phyloP scores from a whole-genome alignment of 1,284 basidiomycete genomes.

The Uromyces viciae-fabae region DNA sequence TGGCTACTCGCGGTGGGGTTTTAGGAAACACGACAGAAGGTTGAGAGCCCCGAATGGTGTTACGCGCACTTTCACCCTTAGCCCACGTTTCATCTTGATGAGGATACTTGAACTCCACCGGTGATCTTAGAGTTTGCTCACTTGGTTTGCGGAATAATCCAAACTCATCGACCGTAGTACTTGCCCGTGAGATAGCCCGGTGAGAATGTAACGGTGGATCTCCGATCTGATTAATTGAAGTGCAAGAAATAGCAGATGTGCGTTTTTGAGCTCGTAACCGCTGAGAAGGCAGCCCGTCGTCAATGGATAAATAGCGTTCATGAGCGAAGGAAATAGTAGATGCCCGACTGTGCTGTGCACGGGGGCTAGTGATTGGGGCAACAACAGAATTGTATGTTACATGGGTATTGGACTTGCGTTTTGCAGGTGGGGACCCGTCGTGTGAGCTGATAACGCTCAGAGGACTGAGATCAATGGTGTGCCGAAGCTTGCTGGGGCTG shows the following conservation, averaged over 20 bases:
- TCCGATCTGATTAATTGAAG: constrained; percentile 1
- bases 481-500: constrained; percentile 39
- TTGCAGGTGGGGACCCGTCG: constrained; percentile 31
- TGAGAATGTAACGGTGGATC: too few species aligned
- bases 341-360: constrained; percentile 2
- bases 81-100: neutral
- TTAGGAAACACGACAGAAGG: constrained; percentile 24
- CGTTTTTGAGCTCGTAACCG: constrained; percentile 12
- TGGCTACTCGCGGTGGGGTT: constrained; percentile 24
- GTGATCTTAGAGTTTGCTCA: neutral
- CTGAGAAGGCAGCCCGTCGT: neutral
- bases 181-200: too few species aligned
- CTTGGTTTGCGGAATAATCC: constrained; percentile 14
- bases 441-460: constrained; percentile 9
- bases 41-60: constrained; percentile 27
- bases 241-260: neutral
- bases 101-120: neutral
- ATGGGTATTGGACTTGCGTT: constrained; percentile 7
- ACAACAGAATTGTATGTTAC: neutral
- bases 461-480: constrained; percentile 8
- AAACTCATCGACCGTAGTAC: constrained; percentile 22
- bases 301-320: constrained; percentile 9
- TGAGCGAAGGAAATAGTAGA: constrained; percentile 38
- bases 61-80: neutral
- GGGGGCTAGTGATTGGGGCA: neutral